Evolutionary conservation across 495 filamentous ascomycete genomes (phyloP).

Genomic region (Lasiosphaeris hirsuta): DNA sequence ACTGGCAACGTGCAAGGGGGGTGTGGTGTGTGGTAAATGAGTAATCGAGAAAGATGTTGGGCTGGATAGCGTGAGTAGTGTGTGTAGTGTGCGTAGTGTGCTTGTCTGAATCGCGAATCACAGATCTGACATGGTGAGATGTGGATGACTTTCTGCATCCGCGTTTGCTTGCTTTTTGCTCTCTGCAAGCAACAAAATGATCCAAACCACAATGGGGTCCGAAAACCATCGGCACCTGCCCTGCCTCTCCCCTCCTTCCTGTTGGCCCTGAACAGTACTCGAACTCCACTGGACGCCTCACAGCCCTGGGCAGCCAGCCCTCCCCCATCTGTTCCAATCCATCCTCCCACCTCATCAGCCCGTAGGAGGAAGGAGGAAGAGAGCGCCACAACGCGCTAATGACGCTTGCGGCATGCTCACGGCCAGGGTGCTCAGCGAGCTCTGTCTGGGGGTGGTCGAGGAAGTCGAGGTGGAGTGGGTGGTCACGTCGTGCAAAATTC

Average conservation of each 20-base stretch:
- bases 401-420: background rate
- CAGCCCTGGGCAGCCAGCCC: background rate
- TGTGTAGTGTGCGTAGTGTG: conserved; percentile 1
- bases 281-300: background rate
- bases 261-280: background rate
- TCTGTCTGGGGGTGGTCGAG: no score
- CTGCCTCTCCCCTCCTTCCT: background rate
- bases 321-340: no score
- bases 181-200: background rate
- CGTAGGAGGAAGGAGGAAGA: background rate
- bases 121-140: conserved; percentile 4
- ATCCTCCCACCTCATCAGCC: no score
- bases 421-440: background rate
- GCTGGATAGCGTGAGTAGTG: background rate
- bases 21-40: background rate
- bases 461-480: no score
- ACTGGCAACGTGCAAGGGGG: background rate
- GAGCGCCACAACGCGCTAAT: background rate
- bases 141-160: background rate
- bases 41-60: background rate
- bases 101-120: conserved; percentile 4
- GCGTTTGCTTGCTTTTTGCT: conserved; percentile 3
- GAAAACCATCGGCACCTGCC: background rate
- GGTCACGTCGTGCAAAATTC: no score
- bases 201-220: background rate